Conservation (phyloP, 139 green algal species). For the Chlamydomonas schloesseri region DNA sequence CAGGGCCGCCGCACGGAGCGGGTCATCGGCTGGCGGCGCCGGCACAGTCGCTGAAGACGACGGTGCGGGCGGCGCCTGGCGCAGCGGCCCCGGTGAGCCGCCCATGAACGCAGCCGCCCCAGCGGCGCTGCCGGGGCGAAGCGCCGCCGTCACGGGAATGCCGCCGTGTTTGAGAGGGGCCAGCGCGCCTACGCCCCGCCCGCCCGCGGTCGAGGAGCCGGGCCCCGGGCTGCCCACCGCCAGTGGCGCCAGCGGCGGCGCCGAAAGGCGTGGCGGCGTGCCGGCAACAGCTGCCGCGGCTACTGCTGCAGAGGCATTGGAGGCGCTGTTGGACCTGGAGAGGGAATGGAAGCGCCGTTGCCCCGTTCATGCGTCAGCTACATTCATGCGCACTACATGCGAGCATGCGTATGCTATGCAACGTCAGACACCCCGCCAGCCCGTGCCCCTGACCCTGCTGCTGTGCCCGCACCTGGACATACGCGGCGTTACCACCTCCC, state of each 20-base stretch:
- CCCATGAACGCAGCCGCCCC: no score
- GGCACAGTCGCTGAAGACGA: neutral
- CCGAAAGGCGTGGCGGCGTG: neutral
- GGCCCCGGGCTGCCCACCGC: neutral
- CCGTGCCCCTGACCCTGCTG: no score
- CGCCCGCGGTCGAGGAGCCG: neutral
- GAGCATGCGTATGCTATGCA: no score
- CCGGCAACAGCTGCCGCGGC: neutral
- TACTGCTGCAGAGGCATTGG: neutral
- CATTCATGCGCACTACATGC: no score
- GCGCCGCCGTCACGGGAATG: neutral
- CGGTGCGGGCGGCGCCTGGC: no score
- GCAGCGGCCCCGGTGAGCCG: no score
- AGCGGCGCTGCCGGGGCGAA: constrained; percentile 22
- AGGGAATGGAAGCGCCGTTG: no score
- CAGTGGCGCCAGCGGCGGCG: neutral
- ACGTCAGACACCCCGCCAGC: no score
- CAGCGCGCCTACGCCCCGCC: neutral
- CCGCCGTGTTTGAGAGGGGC: constrained; percentile 14
- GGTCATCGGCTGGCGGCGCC: neutral
- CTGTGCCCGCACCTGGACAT: constrained; percentile 10
- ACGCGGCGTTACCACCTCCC: neutral
- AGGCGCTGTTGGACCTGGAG: no score
- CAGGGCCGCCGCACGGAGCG: constrained; percentile 15
- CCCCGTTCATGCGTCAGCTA: no score